Percentiles rank a stretch among this genome's conserved stretches.
Conservation (phyloP, 768 basidiomycete genomes). For the Mycena indigotica region DNA sequence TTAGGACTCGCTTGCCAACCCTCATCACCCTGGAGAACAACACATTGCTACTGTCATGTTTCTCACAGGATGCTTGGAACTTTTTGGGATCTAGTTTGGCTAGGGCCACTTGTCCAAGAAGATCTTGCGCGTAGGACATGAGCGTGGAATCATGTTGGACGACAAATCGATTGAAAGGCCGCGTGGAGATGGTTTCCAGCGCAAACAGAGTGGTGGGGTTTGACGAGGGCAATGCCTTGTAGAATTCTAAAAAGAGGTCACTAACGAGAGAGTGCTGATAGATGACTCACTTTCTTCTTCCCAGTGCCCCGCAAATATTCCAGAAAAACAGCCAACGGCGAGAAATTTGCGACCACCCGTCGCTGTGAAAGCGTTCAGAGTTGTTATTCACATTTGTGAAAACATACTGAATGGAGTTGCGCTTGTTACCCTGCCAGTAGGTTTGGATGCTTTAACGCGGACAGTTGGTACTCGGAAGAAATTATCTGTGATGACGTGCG, state of each 20-base stretch:
- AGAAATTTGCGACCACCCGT: conserved; percentile 57
- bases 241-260: conserved; percentile 51
- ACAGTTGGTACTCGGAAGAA: conserved; percentile 56
- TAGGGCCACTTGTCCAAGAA: conserved; percentile 61
- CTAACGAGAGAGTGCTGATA: conserved; percentile 1
- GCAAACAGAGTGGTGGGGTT: conserved; percentile 59
- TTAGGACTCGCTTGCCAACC: conserved; percentile 53
- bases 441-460: conserved; percentile 34
- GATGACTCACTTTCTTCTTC: conserved; percentile 54
- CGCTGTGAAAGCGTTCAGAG: conserved; percentile 35
- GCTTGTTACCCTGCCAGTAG: conserved; percentile 60
- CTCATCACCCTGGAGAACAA: conserved; percentile 62
- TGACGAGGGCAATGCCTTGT: conserved; percentile 52
- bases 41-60: conserved; percentile 58
- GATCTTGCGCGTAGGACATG: conserved; percentile 68
- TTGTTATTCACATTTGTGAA: background rate
- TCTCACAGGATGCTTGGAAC: conserved; percentile 62
- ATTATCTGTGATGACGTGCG: conserved; percentile 57
- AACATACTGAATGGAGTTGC: conserved; percentile 64
- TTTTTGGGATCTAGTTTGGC: conserved; percentile 48
- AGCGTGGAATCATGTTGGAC: conserved; percentile 62
- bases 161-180: conserved; percentile 65
- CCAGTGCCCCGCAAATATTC: conserved; percentile 64
- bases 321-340: conserved; percentile 65
- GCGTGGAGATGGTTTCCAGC: conserved; percentile 45